phyloP scores from a whole-genome alignment of 148 eudicot species.

The Selenicereus undatus region DNA sequence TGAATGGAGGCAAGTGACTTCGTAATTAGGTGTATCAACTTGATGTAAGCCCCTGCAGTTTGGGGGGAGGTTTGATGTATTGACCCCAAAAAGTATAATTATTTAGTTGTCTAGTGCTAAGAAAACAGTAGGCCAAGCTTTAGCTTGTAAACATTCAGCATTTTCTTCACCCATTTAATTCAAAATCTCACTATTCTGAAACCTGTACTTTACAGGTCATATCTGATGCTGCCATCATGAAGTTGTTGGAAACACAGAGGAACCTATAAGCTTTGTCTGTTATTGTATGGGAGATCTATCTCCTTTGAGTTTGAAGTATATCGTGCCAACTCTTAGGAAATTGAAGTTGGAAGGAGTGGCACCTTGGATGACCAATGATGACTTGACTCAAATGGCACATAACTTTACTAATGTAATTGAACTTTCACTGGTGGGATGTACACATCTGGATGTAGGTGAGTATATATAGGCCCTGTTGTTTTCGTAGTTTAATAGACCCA shows the following conservation, averaged over 20 bases:
- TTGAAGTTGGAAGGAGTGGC: slow-evolving; percentile 83
- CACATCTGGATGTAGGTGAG: slow-evolving; percentile 59
- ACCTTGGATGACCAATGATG: slow-evolving; percentile 81
- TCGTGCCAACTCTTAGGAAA: slow-evolving; percentile 57
- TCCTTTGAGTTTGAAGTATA: slow-evolving; percentile 37
- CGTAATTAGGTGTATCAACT: too few species aligned
- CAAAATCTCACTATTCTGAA: slow-evolving; percentile 8
- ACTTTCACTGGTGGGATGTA: slow-evolving; percentile 74
- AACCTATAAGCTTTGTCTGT: slow-evolving; percentile 54
- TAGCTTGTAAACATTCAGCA: not conserved
- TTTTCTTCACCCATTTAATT: not conserved
- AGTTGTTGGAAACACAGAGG: slow-evolving; percentile 41
- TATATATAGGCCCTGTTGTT: too few species aligned
- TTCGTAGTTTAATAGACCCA: too few species aligned
- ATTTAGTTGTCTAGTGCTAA: not conserved
- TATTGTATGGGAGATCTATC: slow-evolving; percentile 85
- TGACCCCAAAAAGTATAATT: too few species aligned
- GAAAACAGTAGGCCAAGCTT: not conserved
- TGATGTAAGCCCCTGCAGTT: too few species aligned
- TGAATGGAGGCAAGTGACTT: too few species aligned
- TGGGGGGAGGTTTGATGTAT: too few species aligned
- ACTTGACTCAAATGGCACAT: slow-evolving; percentile 53
- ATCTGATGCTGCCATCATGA: slow-evolving; percentile 47
- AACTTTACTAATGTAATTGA: slow-evolving; percentile 49
- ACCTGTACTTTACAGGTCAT: slow-evolving; percentile 42